A percentile compares a stretch with the other conserved stretches of the same genome.
Conservation (phyloP, 176 grass and related monocot species). For the Zea mays region DNA sequence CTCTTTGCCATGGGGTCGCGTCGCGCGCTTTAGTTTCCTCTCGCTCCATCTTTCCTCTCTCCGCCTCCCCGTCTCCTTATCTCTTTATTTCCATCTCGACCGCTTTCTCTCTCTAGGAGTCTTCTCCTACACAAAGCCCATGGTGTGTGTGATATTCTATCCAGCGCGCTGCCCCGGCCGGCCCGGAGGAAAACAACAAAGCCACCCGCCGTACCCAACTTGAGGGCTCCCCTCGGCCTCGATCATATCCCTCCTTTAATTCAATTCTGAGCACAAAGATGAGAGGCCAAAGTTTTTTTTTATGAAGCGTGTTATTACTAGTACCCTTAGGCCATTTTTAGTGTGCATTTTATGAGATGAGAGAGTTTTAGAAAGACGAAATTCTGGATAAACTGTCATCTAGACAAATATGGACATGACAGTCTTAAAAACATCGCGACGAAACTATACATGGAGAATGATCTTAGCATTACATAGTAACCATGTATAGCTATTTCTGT, state of each 20-base stretch:
- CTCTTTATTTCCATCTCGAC: background rate
- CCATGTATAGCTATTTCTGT: background rate
- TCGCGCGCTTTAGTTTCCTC: slow-evolving; percentile 26
- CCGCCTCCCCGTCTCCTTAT: background rate
- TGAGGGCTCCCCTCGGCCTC: slow-evolving; percentile 28
- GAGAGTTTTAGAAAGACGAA: too few species aligned
- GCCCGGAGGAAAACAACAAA: slow-evolving; percentile 26
- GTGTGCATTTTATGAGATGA: too few species aligned
- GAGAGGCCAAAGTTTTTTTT: slow-evolving; percentile 9
- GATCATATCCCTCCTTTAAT: slow-evolving; percentile 30
- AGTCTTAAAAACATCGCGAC: too few species aligned
- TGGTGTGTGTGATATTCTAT: slow-evolving; percentile 73
- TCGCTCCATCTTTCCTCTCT: background rate
- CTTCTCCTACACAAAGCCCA: slow-evolving; percentile 58
- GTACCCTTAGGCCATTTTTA: background rate
- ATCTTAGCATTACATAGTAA: background rate
- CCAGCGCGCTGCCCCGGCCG: background rate
- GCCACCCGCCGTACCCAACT: slow-evolving; percentile 44
- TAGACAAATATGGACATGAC: too few species aligned
- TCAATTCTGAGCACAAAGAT: slow-evolving; percentile 26
- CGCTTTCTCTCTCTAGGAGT: slow-evolving; percentile 45
- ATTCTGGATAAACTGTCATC: too few species aligned
- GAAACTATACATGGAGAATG: too few species aligned
- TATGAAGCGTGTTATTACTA: slow-evolving; percentile 25
- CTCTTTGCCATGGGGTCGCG: slow-evolving; percentile 15